These are phyloP conservation scores for Thelonectria rubi DNA, from an alignment of 2,329 filamentous ascomycete genomes.

Conservation along the genomic window DNA sequence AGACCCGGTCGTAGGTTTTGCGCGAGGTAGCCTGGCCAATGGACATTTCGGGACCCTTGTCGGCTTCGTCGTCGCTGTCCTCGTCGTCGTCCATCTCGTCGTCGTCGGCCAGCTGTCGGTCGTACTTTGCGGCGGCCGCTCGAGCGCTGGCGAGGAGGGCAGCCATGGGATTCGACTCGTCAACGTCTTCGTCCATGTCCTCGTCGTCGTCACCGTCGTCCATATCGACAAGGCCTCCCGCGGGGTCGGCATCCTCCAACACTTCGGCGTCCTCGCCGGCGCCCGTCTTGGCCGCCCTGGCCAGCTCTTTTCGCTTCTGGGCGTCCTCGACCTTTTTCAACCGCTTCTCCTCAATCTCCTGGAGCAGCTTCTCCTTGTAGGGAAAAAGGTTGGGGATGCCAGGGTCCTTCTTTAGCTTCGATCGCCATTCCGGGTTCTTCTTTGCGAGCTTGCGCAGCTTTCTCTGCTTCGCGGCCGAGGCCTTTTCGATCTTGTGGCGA, in stretches of 20 bases:
- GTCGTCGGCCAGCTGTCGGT: constrained; percentile 69
- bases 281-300: constrained; percentile 71
- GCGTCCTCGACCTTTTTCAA: constrained; percentile 83
- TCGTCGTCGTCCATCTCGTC: constrained; percentile 64
- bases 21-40: constrained; percentile 71
- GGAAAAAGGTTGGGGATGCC: constrained; percentile 98
- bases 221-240: constrained; percentile 60
- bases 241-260: constrained; percentile 56
- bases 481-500: constrained; percentile 95
- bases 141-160: constrained; percentile 87
- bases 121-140: constrained; percentile 79
- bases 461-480: constrained; percentile 86
- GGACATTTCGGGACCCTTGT: constrained; percentile 66
- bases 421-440: constrained; percentile 97
- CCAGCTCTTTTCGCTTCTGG: constrained; percentile 74
- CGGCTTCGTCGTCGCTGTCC: constrained; percentile 52
- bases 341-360: constrained; percentile 92
- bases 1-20: constrained; percentile 93
- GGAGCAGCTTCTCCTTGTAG: constrained; percentile 94
- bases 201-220: constrained; percentile 52
- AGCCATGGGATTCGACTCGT: constrained; percentile 86
- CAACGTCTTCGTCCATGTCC: constrained; percentile 65
- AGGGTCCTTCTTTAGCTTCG: constrained; percentile 95
- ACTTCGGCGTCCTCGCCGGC: constrained; percentile 55
- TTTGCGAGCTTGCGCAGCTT: constrained; percentile 90